Conservation (phyloP, 768 basidiomycete species). For the Tulasnella sp. region DNA sequence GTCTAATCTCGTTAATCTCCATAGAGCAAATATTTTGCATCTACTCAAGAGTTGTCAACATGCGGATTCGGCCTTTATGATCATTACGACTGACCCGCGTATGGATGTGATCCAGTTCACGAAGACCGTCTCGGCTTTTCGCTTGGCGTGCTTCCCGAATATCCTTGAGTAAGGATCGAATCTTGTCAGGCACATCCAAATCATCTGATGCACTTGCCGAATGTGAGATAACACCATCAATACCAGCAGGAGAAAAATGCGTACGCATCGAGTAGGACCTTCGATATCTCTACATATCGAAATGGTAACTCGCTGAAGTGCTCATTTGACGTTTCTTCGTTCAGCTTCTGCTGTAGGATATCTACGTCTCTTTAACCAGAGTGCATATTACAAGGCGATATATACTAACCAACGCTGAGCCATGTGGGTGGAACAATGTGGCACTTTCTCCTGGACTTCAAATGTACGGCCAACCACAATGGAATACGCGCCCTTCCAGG, state of each 20-base stretch:
- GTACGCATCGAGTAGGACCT: slow-evolving; percentile 86
- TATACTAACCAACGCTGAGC: slow-evolving; percentile 64
- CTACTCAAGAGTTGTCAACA: slow-evolving; percentile 32
- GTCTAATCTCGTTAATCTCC: slow-evolving; percentile 90
- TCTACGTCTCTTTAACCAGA: slow-evolving; percentile 38
- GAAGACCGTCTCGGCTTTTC: slow-evolving; percentile 78
- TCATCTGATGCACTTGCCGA: slow-evolving; percentile 73
- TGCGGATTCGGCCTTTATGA: not conserved
- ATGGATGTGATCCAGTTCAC: slow-evolving; percentile 66
- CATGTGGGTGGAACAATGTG: slow-evolving; percentile 83
- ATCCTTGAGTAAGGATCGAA: slow-evolving; percentile 80
- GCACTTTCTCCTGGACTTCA: slow-evolving; percentile 91
- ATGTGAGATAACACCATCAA: not conserved
- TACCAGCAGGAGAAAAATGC: slow-evolving; percentile 22
- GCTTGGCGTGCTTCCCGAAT: slow-evolving; percentile 92
- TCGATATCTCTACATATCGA: slow-evolving; percentile 79
- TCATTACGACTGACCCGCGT: slow-evolving; percentile 43
- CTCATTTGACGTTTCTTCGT: slow-evolving; percentile 56
- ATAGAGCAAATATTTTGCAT: slow-evolving; percentile 74
- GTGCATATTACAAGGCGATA: not conserved
- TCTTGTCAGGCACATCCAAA: slow-evolving; percentile 65
- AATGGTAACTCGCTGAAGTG: slow-evolving; percentile 75
- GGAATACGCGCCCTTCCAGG: slow-evolving; percentile 79
- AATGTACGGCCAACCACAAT: slow-evolving; percentile 87
- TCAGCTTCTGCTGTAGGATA: slow-evolving; percentile 60